Evolutionary conservation across 2,329 filamentous ascomycete genomes (phyloP).

Genomic region (Cladosporium phlei): DNA sequence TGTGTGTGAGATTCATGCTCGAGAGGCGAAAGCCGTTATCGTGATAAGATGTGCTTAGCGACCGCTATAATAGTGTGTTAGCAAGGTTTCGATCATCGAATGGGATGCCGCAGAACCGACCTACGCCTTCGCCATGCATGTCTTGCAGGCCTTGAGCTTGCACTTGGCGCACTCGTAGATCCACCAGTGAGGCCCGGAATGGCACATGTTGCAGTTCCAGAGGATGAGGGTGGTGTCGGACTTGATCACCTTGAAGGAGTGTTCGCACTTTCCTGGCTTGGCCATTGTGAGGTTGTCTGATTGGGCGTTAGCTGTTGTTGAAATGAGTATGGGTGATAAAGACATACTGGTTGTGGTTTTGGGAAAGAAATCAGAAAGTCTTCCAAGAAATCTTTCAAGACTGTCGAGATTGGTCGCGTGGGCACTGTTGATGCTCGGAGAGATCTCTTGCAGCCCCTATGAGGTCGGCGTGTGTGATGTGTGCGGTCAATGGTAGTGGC

Average conservation of each 20-base stretch:
- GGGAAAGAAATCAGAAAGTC: too few relatives aligned
- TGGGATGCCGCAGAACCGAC: neutral
- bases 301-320: neutral
- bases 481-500: too few relatives aligned
- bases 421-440: too few relatives aligned
- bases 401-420: too few relatives aligned
- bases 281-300: slow-evolving; percentile 36
- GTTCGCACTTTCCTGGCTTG: slow-evolving; percentile 44
- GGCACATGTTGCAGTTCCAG: slow-evolving; percentile 51
- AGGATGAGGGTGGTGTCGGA: slow-evolving; percentile 48
- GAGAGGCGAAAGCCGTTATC: neutral
- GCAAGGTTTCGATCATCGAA: neutral
- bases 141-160: slow-evolving; percentile 48
- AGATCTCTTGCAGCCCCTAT: too few relatives aligned
- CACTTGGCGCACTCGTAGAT: slow-evolving; percentile 49
- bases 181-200: slow-evolving; percentile 47
- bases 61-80: neutral
- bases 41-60: neutral
- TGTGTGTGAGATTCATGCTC: too few relatives aligned
- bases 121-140: slow-evolving; percentile 43
- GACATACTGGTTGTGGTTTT: neutral
- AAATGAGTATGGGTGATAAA: neutral
- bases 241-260: slow-evolving; percentile 49
- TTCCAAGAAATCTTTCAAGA: too few relatives aligned
- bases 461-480: too few relatives aligned